These are phyloP conservation scores for Diutina catenulata DNA, from an alignment of 1,139 yeast species.

Conservation along the genomic window DNA sequence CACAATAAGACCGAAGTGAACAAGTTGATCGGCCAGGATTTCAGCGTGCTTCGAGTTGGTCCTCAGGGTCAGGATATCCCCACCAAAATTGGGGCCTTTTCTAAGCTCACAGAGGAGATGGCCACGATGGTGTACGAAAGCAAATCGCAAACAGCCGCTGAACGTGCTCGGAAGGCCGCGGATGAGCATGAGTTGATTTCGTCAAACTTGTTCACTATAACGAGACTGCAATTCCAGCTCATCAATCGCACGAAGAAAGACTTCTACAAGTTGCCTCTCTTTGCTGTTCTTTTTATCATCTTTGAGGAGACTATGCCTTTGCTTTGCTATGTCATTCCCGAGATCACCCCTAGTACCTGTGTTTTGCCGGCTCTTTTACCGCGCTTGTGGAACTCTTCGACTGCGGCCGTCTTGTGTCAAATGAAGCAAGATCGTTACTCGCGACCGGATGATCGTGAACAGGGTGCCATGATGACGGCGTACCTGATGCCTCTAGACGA, in stretches of 20 bases:
- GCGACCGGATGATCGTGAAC: slow-evolving; percentile 1
- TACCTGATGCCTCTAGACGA: slow-evolving; percentile 28
- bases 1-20: slow-evolving; percentile 18
- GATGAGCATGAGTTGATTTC: slow-evolving; percentile 7
- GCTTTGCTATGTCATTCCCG: slow-evolving; percentile 46
- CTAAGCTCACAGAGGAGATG: slow-evolving; percentile 21
- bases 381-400: slow-evolving; percentile 18
- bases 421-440: slow-evolving; percentile 3
- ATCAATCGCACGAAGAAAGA: slow-evolving; percentile 49
- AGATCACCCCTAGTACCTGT: slow-evolving; percentile 61
- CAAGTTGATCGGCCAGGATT: slow-evolving; percentile 14
- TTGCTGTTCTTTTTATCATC: slow-evolving; percentile 43
- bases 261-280: slow-evolving; percentile 47
- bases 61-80: slow-evolving; percentile 15
- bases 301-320: slow-evolving; percentile 58
- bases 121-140: slow-evolving; percentile 24
- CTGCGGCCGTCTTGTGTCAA: slow-evolving; percentile 6
- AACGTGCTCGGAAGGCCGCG: slow-evolving; percentile 10
- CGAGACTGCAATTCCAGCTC: slow-evolving; percentile 42
- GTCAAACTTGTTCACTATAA: slow-evolving; percentile 21
- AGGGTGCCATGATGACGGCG: slow-evolving; percentile 27
- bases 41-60: slow-evolving; percentile 16
- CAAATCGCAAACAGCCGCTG: slow-evolving; percentile 16
- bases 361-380: slow-evolving; percentile 40
- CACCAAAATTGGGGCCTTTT: slow-evolving; percentile 17